These are phyloP conservation scores for Colletotrichum limetticola DNA, from an alignment of 2,329 filamentous ascomycete genomes.

Conservation along the genomic window DNA sequence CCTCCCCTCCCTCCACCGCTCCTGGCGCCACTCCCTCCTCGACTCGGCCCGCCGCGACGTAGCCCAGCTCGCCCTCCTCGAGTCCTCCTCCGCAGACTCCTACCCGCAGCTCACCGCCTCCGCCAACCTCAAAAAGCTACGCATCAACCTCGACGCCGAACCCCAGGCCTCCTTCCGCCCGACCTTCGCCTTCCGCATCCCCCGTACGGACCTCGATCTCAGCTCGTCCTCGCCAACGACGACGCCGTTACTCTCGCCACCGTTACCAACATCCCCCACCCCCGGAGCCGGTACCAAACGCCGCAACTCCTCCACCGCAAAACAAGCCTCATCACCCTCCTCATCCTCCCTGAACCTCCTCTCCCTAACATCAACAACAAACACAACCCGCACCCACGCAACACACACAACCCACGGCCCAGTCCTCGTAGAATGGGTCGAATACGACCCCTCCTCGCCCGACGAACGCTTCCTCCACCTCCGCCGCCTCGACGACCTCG, in stretches of 20 bases:
- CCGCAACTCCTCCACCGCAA: neutral
- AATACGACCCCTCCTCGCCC: conserved; percentile 54
- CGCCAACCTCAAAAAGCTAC: conserved; percentile 56
- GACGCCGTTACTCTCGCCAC: neutral
- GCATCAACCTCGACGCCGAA: conserved; percentile 57
- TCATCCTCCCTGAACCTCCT: neutral
- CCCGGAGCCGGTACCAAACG: neutral
- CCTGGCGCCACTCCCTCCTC: conserved; percentile 60
- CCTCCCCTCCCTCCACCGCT: conserved; percentile 53
- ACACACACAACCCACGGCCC: conserved; percentile 47
- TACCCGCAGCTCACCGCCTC: conserved; percentile 56
- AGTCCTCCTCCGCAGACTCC: conserved; percentile 51
- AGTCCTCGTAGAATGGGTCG: conserved; percentile 57
- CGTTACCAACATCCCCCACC: neutral
- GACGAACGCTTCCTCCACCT: conserved; percentile 56
- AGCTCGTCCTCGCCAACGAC: neutral
- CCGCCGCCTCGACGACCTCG: conserved; percentile 57
- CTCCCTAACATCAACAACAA: neutral
- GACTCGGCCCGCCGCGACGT: conserved; percentile 55
- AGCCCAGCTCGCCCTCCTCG: conserved; percentile 53
- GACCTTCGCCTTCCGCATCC: conserved; percentile 43
- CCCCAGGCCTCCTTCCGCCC: conserved; percentile 42
- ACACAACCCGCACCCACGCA: conserved; percentile 38
- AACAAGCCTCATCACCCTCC: neutral
- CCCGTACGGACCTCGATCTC: conserved; percentile 44